Evolutionary conservation across 805 yeast species (phyloP).

Genomic region (Candida peoriensis): DNA sequence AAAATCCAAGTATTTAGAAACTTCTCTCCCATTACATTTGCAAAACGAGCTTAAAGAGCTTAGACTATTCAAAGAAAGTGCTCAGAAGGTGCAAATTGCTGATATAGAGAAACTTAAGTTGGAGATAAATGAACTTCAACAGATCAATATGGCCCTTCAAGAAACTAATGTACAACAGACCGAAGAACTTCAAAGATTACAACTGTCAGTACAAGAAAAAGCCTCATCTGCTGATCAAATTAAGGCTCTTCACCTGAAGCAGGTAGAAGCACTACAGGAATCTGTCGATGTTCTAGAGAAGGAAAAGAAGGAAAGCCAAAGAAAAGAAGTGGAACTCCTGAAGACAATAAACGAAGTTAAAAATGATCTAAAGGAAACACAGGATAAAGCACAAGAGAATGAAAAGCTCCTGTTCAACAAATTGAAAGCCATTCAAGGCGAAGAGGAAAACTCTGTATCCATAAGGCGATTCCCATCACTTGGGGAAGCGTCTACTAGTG

Average conservation of each 20-base stretch:
- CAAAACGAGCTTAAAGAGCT: constrained; percentile 16
- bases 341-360: constrained; percentile 3
- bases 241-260: too few relatives aligned
- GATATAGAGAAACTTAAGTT: too few relatives aligned
- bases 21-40: not conserved
- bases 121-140: too few relatives aligned
- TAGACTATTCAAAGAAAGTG: constrained; percentile 13
- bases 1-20: not conserved
- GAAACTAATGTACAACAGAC: too few relatives aligned
- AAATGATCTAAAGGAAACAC: constrained; percentile 5
- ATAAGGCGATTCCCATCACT: constrained; percentile 25
- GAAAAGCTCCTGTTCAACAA: constrained; percentile 2
- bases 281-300: not conserved
- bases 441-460: constrained; percentile 18
- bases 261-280: too few relatives aligned
- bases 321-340: constrained; percentile 2
- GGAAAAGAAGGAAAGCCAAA: constrained; percentile 1
- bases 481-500: constrained; percentile 9
- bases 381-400: constrained; percentile 2
- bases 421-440: constrained; percentile 18
- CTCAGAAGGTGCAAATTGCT: constrained; percentile 7
- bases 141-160: too few relatives aligned
- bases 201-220: too few relatives aligned
- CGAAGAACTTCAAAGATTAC: too few relatives aligned
- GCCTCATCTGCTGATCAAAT: too few relatives aligned